Conservation (phyloP, 805 yeast genomes). For the Zygoascus flipseniorum region DNA sequence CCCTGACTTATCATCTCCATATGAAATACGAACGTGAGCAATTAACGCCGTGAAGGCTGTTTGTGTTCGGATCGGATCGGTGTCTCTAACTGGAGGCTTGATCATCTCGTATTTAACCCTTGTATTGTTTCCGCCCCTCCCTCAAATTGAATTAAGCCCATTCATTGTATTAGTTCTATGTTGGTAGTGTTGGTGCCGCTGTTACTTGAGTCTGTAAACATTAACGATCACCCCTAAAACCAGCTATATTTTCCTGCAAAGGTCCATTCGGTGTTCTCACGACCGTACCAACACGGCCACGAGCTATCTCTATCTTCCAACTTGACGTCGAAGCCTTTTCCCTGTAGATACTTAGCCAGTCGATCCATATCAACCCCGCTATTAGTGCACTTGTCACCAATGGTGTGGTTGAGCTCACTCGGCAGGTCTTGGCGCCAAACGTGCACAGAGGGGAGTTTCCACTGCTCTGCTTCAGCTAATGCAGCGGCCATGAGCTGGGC, state of each 20-base stretch:
- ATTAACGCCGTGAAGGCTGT: too few relatives aligned
- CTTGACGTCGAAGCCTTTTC: background rate
- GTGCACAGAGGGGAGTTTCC: slow-evolving; percentile 23
- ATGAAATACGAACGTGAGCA: too few relatives aligned
- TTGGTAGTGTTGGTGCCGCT: too few relatives aligned
- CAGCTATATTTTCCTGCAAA: slow-evolving; percentile 41
- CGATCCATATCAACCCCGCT: background rate
- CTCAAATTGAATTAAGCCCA: too few relatives aligned
- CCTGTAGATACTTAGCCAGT: background rate
- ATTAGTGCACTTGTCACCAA: background rate
- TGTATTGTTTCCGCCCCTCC: too few relatives aligned
- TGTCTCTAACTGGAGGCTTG: too few relatives aligned
- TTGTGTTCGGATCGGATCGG: too few relatives aligned
- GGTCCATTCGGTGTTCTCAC: slow-evolving; percentile 31
- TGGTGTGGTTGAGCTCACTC: slow-evolving; percentile 24
- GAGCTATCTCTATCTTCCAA: slow-evolving; percentile 12
- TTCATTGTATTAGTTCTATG: too few relatives aligned
- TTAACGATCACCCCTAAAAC: slow-evolving; percentile 28
- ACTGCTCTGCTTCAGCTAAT: slow-evolving; percentile 27
- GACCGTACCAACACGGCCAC: slow-evolving; percentile 29
- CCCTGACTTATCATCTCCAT: too few relatives aligned
- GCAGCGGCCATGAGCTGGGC: slow-evolving; percentile 17
- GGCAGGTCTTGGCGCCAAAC: slow-evolving; percentile 38
- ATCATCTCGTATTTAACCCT: too few relatives aligned
- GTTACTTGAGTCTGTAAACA: background rate